A percentile compares a stretch with the other conserved stretches of the same genome.
These are phyloP conservation scores for Fonsecaea pedrosoi DNA, from an alignment of 2,329 filamentous ascomycete species.

Conservation along the genomic window DNA sequence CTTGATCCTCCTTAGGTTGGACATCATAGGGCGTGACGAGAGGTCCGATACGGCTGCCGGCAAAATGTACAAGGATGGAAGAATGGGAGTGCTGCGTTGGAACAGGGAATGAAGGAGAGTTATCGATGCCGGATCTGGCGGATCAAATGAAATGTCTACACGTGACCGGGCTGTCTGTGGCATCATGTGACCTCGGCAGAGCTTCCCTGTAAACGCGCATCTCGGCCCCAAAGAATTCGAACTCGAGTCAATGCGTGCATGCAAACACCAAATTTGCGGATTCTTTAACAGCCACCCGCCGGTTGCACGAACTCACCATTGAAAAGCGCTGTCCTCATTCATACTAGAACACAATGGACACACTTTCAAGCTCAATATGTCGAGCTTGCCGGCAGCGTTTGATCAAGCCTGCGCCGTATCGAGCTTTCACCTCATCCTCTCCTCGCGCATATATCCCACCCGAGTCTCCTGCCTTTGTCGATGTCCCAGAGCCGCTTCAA, in stretches of 20 bases:
- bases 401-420: constrained; percentile 37
- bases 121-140: neutral
- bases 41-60: neutral
- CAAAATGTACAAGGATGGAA: neutral
- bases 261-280: neutral
- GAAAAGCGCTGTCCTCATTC: neutral
- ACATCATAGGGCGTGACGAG: neutral
- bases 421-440: constrained; percentile 57
- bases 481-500: constrained; percentile 72
- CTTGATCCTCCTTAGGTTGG: neutral
- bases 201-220: neutral
- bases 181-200: neutral
- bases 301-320: neutral
- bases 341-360: constrained; percentile 3
- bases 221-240: neutral
- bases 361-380: constrained; percentile 34
- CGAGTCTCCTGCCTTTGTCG: constrained; percentile 86
- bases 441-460: constrained; percentile 67
- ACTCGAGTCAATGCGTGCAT: neutral
- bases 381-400: constrained; percentile 37
- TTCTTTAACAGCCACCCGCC: neutral
- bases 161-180: too few species aligned
- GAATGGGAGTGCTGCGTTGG: neutral
- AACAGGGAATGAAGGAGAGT: neutral
- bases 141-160: neutral